A percentile compares a stretch with the other conserved stretches of the same genome.
Conservation (phyloP, 768 basidiomycete genomes). For the Favolaschia claudopus region DNA sequence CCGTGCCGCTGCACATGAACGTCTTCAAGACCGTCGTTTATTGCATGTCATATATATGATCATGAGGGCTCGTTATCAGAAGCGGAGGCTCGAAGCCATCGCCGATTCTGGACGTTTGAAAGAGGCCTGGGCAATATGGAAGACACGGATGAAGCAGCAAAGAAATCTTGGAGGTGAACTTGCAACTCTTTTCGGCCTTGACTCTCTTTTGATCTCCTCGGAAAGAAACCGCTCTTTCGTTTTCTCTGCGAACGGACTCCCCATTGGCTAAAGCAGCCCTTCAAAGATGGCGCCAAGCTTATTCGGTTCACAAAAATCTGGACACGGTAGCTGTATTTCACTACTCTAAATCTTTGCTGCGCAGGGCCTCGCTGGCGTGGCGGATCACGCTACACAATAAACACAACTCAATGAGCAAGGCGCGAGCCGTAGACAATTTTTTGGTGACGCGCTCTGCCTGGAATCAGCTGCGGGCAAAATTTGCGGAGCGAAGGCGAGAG, state of each 20-base stretch:
- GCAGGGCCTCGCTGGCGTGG: slow-evolving; percentile 59
- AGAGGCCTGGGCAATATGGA: slow-evolving; percentile 60
- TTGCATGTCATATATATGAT: slow-evolving; percentile 65
- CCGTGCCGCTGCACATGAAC: slow-evolving; percentile 63
- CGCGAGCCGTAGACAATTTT: slow-evolving; percentile 59
- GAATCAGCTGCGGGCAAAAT: slow-evolving; percentile 54
- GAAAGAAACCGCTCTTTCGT: slow-evolving; percentile 59
- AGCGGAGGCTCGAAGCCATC: slow-evolving; percentile 62
- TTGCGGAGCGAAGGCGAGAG: slow-evolving; percentile 53
- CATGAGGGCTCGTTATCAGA: slow-evolving; percentile 75
- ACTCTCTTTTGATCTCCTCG: slow-evolving; percentile 19
- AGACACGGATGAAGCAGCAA: slow-evolving; percentile 47
- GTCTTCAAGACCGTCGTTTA: slow-evolving; percentile 64
- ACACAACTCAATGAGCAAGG: slow-evolving; percentile 59
- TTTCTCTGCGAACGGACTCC: slow-evolving; percentile 54
- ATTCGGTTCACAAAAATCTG: slow-evolving; percentile 54
- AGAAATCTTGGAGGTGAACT: slow-evolving; percentile 54
- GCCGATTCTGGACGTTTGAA: slow-evolving; percentile 53
- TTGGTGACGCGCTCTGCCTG: slow-evolving; percentile 58
- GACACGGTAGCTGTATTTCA: slow-evolving; percentile 57
- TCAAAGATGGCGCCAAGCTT: slow-evolving; percentile 53
- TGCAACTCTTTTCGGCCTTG: not conserved
- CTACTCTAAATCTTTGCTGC: slow-evolving; percentile 49
- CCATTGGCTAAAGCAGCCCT: slow-evolving; percentile 44
- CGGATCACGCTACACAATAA: slow-evolving; percentile 58